Conservation (phyloP, 768 basidiomycete species). For the Phlegmacium glaucopus region DNA sequence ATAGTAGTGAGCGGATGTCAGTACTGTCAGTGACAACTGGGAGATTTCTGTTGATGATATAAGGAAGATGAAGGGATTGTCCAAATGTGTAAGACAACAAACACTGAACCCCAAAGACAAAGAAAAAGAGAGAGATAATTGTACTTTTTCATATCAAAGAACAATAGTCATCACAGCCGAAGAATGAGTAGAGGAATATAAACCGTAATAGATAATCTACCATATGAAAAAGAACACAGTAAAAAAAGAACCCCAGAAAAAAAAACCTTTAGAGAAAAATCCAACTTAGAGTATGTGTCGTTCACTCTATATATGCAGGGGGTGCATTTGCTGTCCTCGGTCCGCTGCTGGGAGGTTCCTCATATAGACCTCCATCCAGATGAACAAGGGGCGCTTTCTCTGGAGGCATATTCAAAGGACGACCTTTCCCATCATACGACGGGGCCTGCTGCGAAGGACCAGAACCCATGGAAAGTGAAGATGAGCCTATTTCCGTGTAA, state of each 20-base stretch:
- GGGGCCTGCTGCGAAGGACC: slow-evolving; percentile 7
- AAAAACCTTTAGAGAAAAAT: neutral
- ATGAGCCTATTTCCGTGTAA: neutral
- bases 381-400: slow-evolving; percentile 36
- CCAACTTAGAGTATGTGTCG: neutral
- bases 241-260: neutral
- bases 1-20: no score
- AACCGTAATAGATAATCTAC: neutral
- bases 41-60: no score
- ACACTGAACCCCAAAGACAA: no score
- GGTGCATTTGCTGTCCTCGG: slow-evolving; percentile 14
- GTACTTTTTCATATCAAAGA: no score
- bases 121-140: no score
- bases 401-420: slow-evolving; percentile 20
- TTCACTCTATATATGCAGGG: slow-evolving; percentile 19
- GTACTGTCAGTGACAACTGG: no score
- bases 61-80: no score
- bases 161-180: no score
- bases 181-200: no score
- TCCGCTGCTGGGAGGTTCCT: slow-evolving; percentile 13
- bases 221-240: neutral
- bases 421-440: slow-evolving; percentile 27
- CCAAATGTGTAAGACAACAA: no score
- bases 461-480: neutral
- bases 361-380: slow-evolving; percentile 35